A percentile compares a stretch with the other conserved stretches of the same genome.
These are phyloP conservation scores for Colletotrichum brevisporum DNA, from an alignment of 2,329 filamentous ascomycete species.

Conservation along the genomic window DNA sequence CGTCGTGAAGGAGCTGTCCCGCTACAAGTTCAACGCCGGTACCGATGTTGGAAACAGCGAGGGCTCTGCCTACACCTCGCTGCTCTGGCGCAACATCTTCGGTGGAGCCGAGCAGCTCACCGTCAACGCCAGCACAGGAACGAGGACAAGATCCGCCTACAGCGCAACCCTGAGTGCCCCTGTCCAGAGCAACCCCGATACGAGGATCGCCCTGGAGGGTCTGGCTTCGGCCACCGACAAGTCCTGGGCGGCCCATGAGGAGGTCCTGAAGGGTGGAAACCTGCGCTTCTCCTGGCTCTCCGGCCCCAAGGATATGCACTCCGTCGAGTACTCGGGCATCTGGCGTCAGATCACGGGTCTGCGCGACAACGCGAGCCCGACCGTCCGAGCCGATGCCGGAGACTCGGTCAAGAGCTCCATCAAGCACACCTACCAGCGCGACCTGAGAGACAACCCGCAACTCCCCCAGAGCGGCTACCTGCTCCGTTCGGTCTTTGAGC, in stretches of 20 bases:
- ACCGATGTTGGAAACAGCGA: slow-evolving; percentile 95
- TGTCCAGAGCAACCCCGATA: slow-evolving; percentile 83
- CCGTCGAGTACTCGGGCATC: slow-evolving; percentile 82
- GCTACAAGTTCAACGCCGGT: slow-evolving; percentile 91
- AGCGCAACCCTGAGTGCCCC: slow-evolving; percentile 88
- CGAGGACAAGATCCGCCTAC: slow-evolving; percentile 91
- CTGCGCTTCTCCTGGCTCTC: slow-evolving; percentile 81
- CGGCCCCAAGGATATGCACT: slow-evolving; percentile 70
- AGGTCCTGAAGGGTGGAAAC: slow-evolving; percentile 83
- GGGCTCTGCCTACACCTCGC: slow-evolving; percentile 91
- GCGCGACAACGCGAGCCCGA: slow-evolving; percentile 81
- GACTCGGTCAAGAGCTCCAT: slow-evolving; percentile 92
- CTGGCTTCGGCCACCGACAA: slow-evolving; percentile 89
- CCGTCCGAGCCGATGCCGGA: slow-evolving; percentile 86
- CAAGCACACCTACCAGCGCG: slow-evolving; percentile 83
- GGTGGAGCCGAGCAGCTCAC: slow-evolving; percentile 93
- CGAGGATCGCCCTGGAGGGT: slow-evolving; percentile 83
- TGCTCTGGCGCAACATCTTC: slow-evolving; percentile 91
- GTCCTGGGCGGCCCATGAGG: slow-evolving; percentile 94
- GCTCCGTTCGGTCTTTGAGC: slow-evolving; percentile 81
- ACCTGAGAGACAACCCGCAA: slow-evolving; percentile 87
- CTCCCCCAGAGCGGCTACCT: slow-evolving; percentile 88
- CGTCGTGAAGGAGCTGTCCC: slow-evolving; percentile 84
- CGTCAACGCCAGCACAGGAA: slow-evolving; percentile 89
- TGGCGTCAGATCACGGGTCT: slow-evolving; percentile 94